A percentile compares a stretch with the other conserved stretches of the same genome.
Evolutionary conservation across 805 yeast genomes (phyloP).

Genomic region (Danielia reshetovae): DNA sequence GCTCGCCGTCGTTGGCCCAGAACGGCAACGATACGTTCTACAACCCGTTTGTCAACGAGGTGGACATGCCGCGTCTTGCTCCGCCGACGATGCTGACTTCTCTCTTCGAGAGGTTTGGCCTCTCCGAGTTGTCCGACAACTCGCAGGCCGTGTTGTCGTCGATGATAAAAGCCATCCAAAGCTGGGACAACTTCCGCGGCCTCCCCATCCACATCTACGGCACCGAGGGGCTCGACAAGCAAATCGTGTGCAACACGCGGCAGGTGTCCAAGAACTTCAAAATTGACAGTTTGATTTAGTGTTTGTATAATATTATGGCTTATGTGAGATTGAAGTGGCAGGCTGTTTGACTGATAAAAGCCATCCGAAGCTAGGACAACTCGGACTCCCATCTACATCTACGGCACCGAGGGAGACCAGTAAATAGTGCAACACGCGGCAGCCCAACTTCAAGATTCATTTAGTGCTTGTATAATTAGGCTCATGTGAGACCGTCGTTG

Average conservation of each 20-base stretch:
- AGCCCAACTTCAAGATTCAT: background rate
- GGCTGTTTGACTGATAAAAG: no score
- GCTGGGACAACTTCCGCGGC: slow-evolving; percentile 23
- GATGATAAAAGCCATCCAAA: slow-evolving; percentile 23
- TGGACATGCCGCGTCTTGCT: background rate
- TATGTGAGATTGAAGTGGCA: no score
- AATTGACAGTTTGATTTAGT: slow-evolving; percentile 1
- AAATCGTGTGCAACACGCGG: background rate
- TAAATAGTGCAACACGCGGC: background rate
- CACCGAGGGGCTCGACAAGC: slow-evolving; percentile 3
- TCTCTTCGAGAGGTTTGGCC: slow-evolving; percentile 7
- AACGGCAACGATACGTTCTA: slow-evolving; percentile 5
- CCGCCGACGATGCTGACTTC: background rate
- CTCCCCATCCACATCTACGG: slow-evolving; percentile 18
- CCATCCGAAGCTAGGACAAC: slow-evolving; percentile 26
- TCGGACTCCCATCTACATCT: slow-evolving; percentile 17
- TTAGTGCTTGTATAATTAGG: no score
- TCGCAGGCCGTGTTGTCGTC: slow-evolving; percentile 15
- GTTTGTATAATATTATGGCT: no score
- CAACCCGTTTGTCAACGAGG: slow-evolving; percentile 12
- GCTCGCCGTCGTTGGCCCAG: background rate
- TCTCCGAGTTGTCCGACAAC: slow-evolving; percentile 5
- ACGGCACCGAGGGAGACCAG: slow-evolving; percentile 9
- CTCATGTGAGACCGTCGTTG: slow-evolving; percentile 17
- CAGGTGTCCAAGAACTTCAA: background rate